Evolutionary conservation across 306 rosid genomes (phyloP), one percentile per base, ranked within the genome.

Genomic region (Castanea sativa): DNA sequence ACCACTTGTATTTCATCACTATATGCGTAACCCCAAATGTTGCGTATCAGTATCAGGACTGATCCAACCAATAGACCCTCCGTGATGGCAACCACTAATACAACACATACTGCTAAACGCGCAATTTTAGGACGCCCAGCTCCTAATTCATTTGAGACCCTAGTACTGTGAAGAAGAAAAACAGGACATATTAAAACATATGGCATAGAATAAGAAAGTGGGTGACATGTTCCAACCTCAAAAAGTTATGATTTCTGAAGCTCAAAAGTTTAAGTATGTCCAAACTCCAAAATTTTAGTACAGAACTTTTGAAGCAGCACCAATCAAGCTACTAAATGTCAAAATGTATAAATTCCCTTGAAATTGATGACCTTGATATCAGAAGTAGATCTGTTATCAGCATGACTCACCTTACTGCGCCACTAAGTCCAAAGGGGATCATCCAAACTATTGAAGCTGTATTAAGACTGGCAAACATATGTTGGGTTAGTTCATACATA

Each of bases 91-190:
- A 83, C 83, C 20, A 72, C 82, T 20, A 84, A 15, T 29, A 88
- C 90, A 32, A 91, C 83, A 21, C 73, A 35, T 68, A 90, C 92
- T 12, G 96, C 89, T 73, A 93, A 87, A 53, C 87, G 86, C 13
- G 96, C 94, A 33, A 85, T 72, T 53, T 58, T 45, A 1, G 96
- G 88, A 76, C 25, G 81, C 63, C 90, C 92, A 23, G 96, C 97
- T 72, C 97, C 96, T 55, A 93, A 84, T 84, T 93, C 96, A 60
- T 91, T 91, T 52, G 97, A 89, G 61, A 91, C 91, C 23, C 97
- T 87, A 23, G 91, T 88, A 86, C 96, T 89, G 80, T 65, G 80
- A 78, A 73, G 49, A 45, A 68, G 14, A 52, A 71, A 71, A 67
- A 76, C 9, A 58, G 29, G 57, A 71, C 12, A 25, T 38, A 19